Percentiles rank a stretch among this genome's conserved stretches.
Conservation (phyloP, 176 grass and related monocot species). For the Miscanthus lutarioriparius region DNA sequence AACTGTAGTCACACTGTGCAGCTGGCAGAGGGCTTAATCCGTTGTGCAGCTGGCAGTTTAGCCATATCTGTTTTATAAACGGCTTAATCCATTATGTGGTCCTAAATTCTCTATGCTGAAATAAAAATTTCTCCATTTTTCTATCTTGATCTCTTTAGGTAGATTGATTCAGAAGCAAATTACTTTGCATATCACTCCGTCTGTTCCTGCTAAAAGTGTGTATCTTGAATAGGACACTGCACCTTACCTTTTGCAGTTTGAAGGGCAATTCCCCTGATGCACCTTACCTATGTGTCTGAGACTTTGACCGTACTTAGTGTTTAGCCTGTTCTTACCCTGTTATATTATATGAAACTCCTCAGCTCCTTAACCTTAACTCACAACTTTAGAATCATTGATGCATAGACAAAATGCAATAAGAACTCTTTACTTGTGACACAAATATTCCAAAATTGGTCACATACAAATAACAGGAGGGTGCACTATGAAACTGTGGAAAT, state of each 20-base stretch:
- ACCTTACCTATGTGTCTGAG: background rate
- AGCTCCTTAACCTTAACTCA: background rate
- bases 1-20: background rate
- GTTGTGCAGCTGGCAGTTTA: background rate
- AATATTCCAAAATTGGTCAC: background rate
- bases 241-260: conserved; percentile 4
- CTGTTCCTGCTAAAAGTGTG: background rate
- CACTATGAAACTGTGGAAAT: background rate
- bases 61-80: background rate
- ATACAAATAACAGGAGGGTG: background rate
- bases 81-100: background rate
- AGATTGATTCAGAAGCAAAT: background rate
- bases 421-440: background rate
- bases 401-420: background rate
- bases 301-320: background rate
- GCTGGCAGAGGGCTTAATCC: background rate
- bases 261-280: background rate
- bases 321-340: background rate
- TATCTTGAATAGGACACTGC: background rate
- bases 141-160: background rate
- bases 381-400: background rate
- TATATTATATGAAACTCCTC: background rate
- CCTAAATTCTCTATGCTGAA: background rate
- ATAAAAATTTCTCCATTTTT: background rate
- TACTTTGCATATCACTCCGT: background rate